Evolutionary conservation across 75 land plant species (phyloP), one percentile per base, ranked within the genome.

Genomic region (Isoetes taiwanensis): DNA sequence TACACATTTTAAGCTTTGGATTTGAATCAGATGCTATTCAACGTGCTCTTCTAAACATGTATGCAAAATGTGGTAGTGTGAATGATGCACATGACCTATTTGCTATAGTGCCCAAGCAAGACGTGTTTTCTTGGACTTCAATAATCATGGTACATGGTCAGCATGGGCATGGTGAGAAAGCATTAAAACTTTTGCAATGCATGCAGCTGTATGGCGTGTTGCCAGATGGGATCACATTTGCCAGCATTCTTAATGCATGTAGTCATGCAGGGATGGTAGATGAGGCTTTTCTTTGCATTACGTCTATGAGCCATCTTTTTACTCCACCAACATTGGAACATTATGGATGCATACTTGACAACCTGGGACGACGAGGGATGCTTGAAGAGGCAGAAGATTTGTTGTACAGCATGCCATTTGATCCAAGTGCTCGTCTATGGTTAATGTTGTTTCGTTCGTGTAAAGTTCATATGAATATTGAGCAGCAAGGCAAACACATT

Each of bases 161-260:
- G 23, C 21, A 46, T 4, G 50, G 50, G 50, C 16, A 46, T 46
- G 6, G 16, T 6, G n/a, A 8, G n/a, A 3, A 6, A 6, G 50
- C 50, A n/a, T n/a, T n/a, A n/a, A n/a, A n/a, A n/a, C n/a, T n/a
- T n/a, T n/a, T n/a, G n/a, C n/a, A n/a, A n/a, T n/a, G n/a, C n/a
- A 46, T 46, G 50, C 21, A 46, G 4, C 16, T 46, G 50, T 6
- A 46, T n/a, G 50, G 50, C 19, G 50, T 46, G 50, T 23, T 46
- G 50, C 50, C 50, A 8, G 23, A 46, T 23, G 16, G 11, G 38
- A n/a, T 46, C 12, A 46, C 50, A 19, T 46, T 46, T 23, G 50
- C 21, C n/a, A 19, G 50, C 50, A 46, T 46, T n/a, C 50, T 46
- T 8, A n/a, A 19, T 8, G 50, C 50, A 5, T 46, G 50, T 19